Conservation (phyloP, 2,329 filamentous ascomycete genomes). For the Xylariomycetidae sp. region DNA sequence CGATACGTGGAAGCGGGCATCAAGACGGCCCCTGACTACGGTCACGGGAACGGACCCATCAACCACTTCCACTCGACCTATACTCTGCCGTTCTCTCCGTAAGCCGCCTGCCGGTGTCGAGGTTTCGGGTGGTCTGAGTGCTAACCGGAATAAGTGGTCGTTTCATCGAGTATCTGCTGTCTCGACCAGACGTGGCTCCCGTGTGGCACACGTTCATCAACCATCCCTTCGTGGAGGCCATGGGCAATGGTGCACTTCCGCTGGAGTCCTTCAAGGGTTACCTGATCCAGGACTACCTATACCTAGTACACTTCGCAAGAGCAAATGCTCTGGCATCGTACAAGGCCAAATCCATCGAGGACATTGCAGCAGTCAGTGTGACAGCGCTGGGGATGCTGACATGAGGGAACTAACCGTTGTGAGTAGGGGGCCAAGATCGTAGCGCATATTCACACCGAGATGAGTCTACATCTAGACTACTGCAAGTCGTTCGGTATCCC, state of each 20-base stretch:
- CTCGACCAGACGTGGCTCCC: constrained; percentile 64
- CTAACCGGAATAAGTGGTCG: constrained; percentile 54
- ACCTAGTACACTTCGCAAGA: constrained; percentile 82
- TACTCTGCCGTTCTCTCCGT: constrained; percentile 62
- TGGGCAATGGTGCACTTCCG: constrained; percentile 71
- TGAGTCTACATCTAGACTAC: constrained; percentile 74
- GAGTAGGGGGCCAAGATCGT: constrained; percentile 62
- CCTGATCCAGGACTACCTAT: constrained; percentile 87
- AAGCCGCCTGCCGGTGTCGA: constrained; percentile 18
- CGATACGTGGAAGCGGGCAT: constrained; percentile 69
- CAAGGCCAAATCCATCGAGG: constrained; percentile 68
- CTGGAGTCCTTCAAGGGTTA: constrained; percentile 79
- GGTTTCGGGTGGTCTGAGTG: neutral
- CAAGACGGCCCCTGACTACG: constrained; percentile 54
- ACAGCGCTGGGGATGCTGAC: no score
- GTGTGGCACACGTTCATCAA: constrained; percentile 73
- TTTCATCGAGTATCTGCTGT: constrained; percentile 78
- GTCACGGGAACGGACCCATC: constrained; percentile 64
- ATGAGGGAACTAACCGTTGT: no score
- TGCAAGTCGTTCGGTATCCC: constrained; percentile 76
- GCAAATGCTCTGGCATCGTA: constrained; percentile 82
- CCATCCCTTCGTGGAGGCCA: constrained; percentile 73
- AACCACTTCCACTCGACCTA: constrained; percentile 74
- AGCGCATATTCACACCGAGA: constrained; percentile 71
- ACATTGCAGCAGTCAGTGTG: constrained; percentile 61